A percentile compares a stretch with the other conserved stretches of the same genome.
phyloP scores from a whole-genome alignment of 352 stramenopile genomes.

The Pythium phragmiticola region DNA sequence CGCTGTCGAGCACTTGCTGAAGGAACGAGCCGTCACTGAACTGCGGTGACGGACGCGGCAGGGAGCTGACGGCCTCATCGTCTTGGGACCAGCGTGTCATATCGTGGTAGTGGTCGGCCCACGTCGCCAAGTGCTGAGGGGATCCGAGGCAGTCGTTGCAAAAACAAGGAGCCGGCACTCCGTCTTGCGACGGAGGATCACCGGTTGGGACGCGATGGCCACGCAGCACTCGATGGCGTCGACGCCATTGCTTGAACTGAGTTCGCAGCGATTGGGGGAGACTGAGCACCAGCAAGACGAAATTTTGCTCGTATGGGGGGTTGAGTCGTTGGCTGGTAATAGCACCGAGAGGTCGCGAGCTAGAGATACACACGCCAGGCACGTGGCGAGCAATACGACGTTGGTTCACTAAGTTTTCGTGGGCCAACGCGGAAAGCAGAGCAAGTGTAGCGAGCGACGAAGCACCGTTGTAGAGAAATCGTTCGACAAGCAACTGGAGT shows the following conservation, averaged over 20 bases:
- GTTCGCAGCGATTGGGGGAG: constrained; percentile 11
- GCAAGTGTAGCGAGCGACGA: constrained; percentile 28
- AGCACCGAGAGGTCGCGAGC: background rate
- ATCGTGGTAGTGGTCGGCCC: constrained; percentile 55
- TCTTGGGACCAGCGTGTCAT: constrained; percentile 36
- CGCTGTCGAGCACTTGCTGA: constrained; percentile 4
- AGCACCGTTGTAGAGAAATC: constrained; percentile 33
- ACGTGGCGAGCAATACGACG: constrained; percentile 39
- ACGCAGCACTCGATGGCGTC: constrained; percentile 35
- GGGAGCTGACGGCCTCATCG: background rate
- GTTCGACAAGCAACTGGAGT: constrained; percentile 4
- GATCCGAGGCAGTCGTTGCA: constrained; percentile 53
- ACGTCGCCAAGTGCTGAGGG: constrained; percentile 48
- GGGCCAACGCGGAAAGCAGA: constrained; percentile 37
- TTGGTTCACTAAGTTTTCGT: constrained; percentile 39
- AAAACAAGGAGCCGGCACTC: constrained; percentile 43
- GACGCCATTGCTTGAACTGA: constrained; percentile 42
- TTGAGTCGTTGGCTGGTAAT: background rate
- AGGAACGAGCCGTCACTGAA: constrained; percentile 10
- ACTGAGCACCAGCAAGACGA: constrained; percentile 12
- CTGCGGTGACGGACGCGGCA: background rate
- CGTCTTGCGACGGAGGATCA: constrained; percentile 33
- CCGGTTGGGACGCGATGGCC: constrained; percentile 39
- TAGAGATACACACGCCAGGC: constrained; percentile 12
- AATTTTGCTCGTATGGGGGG: background rate